phyloP scores from a whole-genome alignment of 805 yeast genomes.

The Ogataea salicorniae region DNA sequence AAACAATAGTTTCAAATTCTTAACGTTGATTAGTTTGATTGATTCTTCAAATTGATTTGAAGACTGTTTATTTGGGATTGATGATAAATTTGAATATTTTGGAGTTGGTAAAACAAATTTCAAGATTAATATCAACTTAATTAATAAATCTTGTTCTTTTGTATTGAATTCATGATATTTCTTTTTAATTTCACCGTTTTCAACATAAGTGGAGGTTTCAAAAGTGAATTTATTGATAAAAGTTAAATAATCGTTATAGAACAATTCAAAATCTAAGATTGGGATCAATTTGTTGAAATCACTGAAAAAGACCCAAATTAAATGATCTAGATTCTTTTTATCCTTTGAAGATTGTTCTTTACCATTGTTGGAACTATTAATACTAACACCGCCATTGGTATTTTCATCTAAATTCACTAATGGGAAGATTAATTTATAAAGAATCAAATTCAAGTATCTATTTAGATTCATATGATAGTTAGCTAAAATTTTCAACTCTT shows the following conservation, averaged over 20 bases:
- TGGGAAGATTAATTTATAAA: slow-evolving; percentile 32
- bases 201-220: slow-evolving; percentile 30
- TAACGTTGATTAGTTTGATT: slow-evolving; percentile 29
- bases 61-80: slow-evolving; percentile 26
- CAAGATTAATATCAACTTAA: slow-evolving; percentile 49
- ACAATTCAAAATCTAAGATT: slow-evolving; percentile 46
- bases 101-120: slow-evolving; percentile 43
- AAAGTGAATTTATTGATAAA: slow-evolving; percentile 36
- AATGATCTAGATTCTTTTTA: slow-evolving; percentile 35
- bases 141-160: slow-evolving; percentile 34
- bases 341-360: too few relatives aligned
- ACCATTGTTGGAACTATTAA: too few relatives aligned
- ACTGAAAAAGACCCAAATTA: slow-evolving; percentile 44
- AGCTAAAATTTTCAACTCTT: slow-evolving; percentile 19
- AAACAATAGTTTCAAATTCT: slow-evolving; percentile 40
- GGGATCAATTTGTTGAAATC: slow-evolving; percentile 52
- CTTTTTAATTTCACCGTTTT: slow-evolving; percentile 39
- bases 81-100: slow-evolving; percentile 17
- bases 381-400: slow-evolving; percentile 11
- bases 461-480: slow-evolving; percentile 34
- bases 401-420: slow-evolving; percentile 15
- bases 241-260: slow-evolving; percentile 49
- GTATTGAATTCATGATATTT: slow-evolving; percentile 29
- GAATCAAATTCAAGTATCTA: slow-evolving; percentile 29
- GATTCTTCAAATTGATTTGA: slow-evolving; percentile 29